Base-by-base conservation (phyloP, 2,329 filamentous ascomycete genomes). In the Cyclaneusma minus region DNA sequence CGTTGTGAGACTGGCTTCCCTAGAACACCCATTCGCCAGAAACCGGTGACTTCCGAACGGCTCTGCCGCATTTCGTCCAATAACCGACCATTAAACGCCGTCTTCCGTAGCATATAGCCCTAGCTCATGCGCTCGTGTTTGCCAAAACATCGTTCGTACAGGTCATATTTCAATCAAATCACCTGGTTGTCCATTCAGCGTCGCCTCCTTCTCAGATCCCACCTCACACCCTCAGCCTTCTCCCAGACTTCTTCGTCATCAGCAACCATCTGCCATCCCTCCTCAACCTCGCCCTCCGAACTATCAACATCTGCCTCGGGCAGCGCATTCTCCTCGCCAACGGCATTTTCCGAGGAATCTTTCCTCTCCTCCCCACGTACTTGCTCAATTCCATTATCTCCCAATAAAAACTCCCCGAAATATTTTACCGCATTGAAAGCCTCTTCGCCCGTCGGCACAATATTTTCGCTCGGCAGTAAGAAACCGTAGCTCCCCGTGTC, bases 401-500 rank as follows among this genome's bases (percentile, higher is more conserved):
- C 70, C 9, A 82, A 55, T 30, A 89, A 56, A 43, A 82, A 94
- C 38, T 79, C 72, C 2, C 81, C 84, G 42, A 93, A 73, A 40
- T 85, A 85, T 44, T 85, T 67, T 35, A 93, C 62, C 0, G 84
- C 82, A 38, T 78, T 76, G 37, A 87, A 72, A 21, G 87, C 67
- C 50, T 98, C 89, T 49, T 87, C 74, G 6, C 89, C 87, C 0
- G 82, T 89, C 0, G 87, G 84, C 3, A 92, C 59, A 32, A 95
- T 95, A 33, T 91, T 68, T 30, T 89, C 77, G 30, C 68, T 75
- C 0, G 89, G 89, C 4, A 95, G 58, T 24, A 98, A 56, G 48
- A 95, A 98, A 0, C 89, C 89, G 48, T 95, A 95, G 47, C 74
- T 89, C 7, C 89, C 89, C 0, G 80, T 89, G 48, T 98, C 89